Evolutionary conservation across 2,329 filamentous ascomycete genomes (phyloP).

Genomic region (Emericellopsis atlantica): DNA sequence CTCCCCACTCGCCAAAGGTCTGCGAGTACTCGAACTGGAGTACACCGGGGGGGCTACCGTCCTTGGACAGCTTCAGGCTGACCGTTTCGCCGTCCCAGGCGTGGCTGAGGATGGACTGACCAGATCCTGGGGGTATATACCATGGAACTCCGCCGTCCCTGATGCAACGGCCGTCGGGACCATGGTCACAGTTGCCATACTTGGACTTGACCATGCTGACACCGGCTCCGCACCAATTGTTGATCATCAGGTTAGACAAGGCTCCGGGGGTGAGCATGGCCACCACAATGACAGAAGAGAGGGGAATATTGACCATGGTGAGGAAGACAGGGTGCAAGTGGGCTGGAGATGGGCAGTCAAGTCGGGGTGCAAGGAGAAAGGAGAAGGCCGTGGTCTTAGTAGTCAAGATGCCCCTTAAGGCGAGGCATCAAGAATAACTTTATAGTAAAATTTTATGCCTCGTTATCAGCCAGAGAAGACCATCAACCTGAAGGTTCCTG

Average conservation of each 20-base stretch:
- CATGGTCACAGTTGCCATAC: not conserved
- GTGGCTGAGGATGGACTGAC: not conserved
- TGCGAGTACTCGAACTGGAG: constrained; percentile 4
- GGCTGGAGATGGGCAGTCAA: too few relatives aligned
- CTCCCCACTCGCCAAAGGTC: not conserved
- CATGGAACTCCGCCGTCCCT: not conserved
- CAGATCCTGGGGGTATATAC: not conserved
- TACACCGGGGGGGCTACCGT: constrained; percentile 1
- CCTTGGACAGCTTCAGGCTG: constrained; percentile 4
- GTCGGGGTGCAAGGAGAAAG: too few relatives aligned
- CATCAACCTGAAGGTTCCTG: too few relatives aligned
- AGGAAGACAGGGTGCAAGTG: not conserved
- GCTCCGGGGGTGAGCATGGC: not conserved
- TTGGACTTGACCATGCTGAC: constrained; percentile 1
- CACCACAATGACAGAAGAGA: not conserved
- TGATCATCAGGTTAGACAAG: constrained; percentile 2
- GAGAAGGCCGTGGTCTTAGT: too few relatives aligned
- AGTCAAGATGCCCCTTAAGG: too few relatives aligned
- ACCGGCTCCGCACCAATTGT: constrained; percentile 2
- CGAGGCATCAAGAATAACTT: too few relatives aligned
- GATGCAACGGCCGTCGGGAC: constrained; percentile 1
- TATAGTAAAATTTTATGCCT: too few relatives aligned
- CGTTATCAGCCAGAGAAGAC: too few relatives aligned
- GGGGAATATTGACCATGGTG: not conserved
- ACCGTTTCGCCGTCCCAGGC: constrained; percentile 1